Percentiles rank a stretch among this genome's conserved stretches.
Conservation (phyloP, 352 stramenopile species). For the Thalassiosira exigua region DNA sequence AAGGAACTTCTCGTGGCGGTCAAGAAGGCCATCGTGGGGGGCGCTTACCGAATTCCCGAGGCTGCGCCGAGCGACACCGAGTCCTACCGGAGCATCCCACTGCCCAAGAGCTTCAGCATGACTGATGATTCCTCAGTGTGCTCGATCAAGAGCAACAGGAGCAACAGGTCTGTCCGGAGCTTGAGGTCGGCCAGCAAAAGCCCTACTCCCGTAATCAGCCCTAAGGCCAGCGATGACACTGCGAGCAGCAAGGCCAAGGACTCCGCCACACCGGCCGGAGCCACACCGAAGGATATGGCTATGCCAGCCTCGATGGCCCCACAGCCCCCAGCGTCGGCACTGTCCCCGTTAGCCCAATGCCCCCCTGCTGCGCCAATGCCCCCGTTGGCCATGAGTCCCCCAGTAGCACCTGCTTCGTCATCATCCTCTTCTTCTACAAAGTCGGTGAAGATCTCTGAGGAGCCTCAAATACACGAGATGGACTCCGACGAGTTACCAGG, state of each 20-base stretch:
- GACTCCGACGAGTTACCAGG: constrained; percentile 3
- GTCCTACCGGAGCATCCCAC: constrained; percentile 18
- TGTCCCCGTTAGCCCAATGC: too few relatives aligned
- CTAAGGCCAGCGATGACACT: not conserved
- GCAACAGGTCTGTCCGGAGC: not conserved
- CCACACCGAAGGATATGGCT: too few relatives aligned
- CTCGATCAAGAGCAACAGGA: constrained; percentile 9
- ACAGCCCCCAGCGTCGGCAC: too few relatives aligned
- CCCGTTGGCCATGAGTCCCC: too few relatives aligned
- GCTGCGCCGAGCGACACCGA: constrained; percentile 7
- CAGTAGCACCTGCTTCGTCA: too few relatives aligned
- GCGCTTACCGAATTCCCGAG: constrained; percentile 29
- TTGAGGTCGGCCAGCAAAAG: not conserved
- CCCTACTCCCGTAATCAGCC: not conserved
- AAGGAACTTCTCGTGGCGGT: not conserved
- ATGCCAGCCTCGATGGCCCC: too few relatives aligned
- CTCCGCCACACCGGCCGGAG: too few relatives aligned
- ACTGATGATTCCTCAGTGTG: constrained; percentile 20
- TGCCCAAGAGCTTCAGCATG: constrained; percentile 44
- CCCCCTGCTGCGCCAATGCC: too few relatives aligned
- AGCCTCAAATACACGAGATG: not conserved
- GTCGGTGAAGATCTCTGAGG: constrained; percentile 9
- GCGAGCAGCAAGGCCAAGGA: not conserved
- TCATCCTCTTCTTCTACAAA: not conserved
- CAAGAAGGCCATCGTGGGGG: constrained; percentile 11